Evolutionary conservation across 495 filamentous ascomycete genomes (phyloP).

Genomic region (Daldinia caldariorum): DNA sequence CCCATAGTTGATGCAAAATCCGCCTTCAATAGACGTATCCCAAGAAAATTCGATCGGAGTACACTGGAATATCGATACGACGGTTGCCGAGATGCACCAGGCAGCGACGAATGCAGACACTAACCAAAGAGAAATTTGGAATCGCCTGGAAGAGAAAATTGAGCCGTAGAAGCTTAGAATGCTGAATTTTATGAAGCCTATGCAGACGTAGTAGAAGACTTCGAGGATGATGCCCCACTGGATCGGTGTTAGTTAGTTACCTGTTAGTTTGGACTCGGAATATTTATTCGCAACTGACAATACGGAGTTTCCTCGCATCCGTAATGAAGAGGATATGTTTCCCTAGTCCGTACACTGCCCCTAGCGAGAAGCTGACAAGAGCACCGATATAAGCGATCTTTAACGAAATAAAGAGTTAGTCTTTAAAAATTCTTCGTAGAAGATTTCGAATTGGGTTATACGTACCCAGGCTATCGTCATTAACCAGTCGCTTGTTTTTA

Average conservation of each 20-base stretch:
- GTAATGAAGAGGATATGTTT: neutral
- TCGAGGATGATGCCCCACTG: conserved; percentile 2
- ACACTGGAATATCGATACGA: neutral
- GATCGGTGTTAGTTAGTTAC: neutral
- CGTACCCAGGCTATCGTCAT: neutral
- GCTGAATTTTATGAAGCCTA: conserved; percentile 3
- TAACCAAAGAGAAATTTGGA: neutral
- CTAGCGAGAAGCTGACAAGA: neutral
- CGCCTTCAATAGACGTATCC: neutral
- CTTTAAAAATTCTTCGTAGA: neutral
- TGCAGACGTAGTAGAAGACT: neutral
- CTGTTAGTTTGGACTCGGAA: neutral
- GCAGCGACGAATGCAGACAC: neutral
- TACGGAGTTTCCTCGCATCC: neutral
- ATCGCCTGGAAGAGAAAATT: neutral
- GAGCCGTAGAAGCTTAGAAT: neutral
- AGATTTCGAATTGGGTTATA: neutral
- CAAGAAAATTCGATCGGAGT: neutral
- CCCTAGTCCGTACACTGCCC: neutral
- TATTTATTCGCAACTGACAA: neutral
- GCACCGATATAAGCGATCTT: neutral
- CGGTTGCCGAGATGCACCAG: neutral
- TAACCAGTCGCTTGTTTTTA: conserved; percentile 1
- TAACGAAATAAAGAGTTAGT: neutral
- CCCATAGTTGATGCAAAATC: neutral